A percentile compares a stretch with the other conserved stretches of the same genome.
Conservation (phyloP, 257 asterid species). For the Salvia splendens region DNA sequence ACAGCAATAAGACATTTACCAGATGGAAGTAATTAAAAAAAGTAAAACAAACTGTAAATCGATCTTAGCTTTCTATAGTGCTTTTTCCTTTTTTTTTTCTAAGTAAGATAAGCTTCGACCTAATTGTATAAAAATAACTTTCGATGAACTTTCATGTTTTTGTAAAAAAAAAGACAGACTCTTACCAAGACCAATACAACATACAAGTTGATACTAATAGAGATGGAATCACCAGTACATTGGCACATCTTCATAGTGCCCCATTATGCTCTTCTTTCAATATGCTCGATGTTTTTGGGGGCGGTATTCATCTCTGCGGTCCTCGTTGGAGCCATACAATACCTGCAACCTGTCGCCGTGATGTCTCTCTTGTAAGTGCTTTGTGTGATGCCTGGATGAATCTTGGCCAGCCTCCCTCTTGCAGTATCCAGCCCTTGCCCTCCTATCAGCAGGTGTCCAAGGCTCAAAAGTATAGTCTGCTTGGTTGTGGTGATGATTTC, state of each 20-base stretch:
- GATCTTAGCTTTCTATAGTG: constrained; percentile 42
- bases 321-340: constrained; percentile 31
- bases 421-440: constrained; percentile 27
- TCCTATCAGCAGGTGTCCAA: constrained; percentile 35
- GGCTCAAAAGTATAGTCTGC: constrained; percentile 35
- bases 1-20: constrained; percentile 31
- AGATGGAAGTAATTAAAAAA: constrained; percentile 27
- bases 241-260: constrained; percentile 37
- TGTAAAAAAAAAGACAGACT: constrained; percentile 28
- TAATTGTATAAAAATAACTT: constrained; percentile 34
- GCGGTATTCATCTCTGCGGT: constrained; percentile 37
- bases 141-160: constrained; percentile 26
- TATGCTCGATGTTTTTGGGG: constrained; percentile 46
- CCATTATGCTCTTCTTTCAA: constrained; percentile 43
- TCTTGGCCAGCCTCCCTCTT: constrained; percentile 40
- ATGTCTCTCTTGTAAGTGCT: constrained; percentile 37
- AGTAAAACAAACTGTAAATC: constrained; percentile 24
- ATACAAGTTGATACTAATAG: constrained; percentile 50
- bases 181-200: constrained; percentile 32
- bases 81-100: constrained; percentile 25
- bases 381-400: constrained; percentile 34
- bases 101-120: constrained; percentile 43
- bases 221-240: constrained; percentile 43
- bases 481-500: constrained; percentile 27
- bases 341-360: constrained; percentile 38